A percentile compares a stretch with the other conserved stretches of the same genome.
These are phyloP conservation scores for Nakaseomyces delphensis DNA, from an alignment of 1,139 yeast genomes.

Conservation along the genomic window DNA sequence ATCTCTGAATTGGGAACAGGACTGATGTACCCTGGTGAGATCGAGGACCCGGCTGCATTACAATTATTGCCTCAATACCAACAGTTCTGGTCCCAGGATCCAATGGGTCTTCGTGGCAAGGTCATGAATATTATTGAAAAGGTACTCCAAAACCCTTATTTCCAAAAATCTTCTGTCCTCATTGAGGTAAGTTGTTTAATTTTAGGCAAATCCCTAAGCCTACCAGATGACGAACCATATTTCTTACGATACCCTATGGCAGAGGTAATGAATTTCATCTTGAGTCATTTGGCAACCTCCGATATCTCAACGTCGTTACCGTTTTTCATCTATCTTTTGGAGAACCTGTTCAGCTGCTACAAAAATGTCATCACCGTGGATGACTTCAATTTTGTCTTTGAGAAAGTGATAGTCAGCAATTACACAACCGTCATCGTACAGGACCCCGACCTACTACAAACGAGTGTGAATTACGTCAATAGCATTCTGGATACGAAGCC, in stretches of 20 bases:
- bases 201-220: conserved; percentile 24
- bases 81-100: conserved; percentile 34
- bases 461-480: conserved; percentile 49
- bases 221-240: conserved; percentile 27
- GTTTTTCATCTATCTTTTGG: conserved; percentile 25
- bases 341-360: conserved; percentile 20
- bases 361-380: conserved; percentile 17
- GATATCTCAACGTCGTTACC: conserved; percentile 24
- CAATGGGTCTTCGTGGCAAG: conserved; percentile 32
- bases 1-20: conserved; percentile 64
- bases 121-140: conserved; percentile 31
- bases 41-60: conserved; percentile 29
- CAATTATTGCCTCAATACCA: conserved; percentile 28
- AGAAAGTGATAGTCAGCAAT: conserved; percentile 20
- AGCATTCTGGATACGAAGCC: conserved; percentile 47
- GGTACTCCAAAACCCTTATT: conserved; percentile 17
- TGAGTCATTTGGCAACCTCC: conserved; percentile 16
- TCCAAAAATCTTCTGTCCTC: conserved; percentile 21
- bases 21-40: conserved; percentile 49
- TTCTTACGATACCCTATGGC: conserved; percentile 24
- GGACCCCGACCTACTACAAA: conserved; percentile 35
- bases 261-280: conserved; percentile 24
- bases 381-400: conserved; percentile 27
- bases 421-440: conserved; percentile 25
- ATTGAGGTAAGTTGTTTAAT: conserved; percentile 29